Percentiles rank a stretch among this genome's conserved stretches.
Evolutionary conservation across 495 filamentous ascomycete genomes (phyloP).

Genomic region (Choiromyces venosus): DNA sequence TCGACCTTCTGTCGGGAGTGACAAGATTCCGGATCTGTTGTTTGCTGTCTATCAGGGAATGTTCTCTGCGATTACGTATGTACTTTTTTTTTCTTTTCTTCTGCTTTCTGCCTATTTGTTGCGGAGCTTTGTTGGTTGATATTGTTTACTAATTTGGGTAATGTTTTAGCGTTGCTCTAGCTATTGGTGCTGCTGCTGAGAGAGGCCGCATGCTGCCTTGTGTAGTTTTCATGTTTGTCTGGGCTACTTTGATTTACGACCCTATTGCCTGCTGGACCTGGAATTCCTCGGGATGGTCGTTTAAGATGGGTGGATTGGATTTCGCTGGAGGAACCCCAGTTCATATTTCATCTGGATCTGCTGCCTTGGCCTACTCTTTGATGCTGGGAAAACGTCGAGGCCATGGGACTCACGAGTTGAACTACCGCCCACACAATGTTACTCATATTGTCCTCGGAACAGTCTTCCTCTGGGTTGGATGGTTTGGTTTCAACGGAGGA

Average conservation of each 20-base stretch:
- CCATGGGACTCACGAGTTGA: constrained; percentile 76
- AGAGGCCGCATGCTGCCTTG: constrained; percentile 90
- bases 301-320: constrained; percentile 78
- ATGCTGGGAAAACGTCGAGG: constrained; percentile 71
- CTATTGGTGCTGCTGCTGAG: constrained; percentile 87
- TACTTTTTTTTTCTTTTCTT: no score
- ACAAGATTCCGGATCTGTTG: constrained; percentile 76
- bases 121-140: not conserved
- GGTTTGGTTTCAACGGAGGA: constrained; percentile 98
- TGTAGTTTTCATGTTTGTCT: constrained; percentile 94
- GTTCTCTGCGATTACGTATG: constrained; percentile 90
- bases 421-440: constrained; percentile 96
- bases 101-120: not conserved
- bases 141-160: not conserved
- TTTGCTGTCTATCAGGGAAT: constrained; percentile 97
- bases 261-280: constrained; percentile 98
- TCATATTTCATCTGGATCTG: constrained; percentile 85
- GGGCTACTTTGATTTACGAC: constrained; percentile 90
- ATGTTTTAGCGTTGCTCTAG: constrained; percentile 66
- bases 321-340: constrained; percentile 96
- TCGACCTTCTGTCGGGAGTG: constrained; percentile 74
- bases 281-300: constrained; percentile 83
- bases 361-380: constrained; percentile 78
- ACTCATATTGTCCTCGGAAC: constrained; percentile 95
- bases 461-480: constrained; percentile 97